A percentile compares a stretch with the other conserved stretches of the same genome.
These are phyloP conservation scores for Pseudocercospora musae DNA, from an alignment of 2,329 filamentous ascomycete species.

Conservation along the genomic window DNA sequence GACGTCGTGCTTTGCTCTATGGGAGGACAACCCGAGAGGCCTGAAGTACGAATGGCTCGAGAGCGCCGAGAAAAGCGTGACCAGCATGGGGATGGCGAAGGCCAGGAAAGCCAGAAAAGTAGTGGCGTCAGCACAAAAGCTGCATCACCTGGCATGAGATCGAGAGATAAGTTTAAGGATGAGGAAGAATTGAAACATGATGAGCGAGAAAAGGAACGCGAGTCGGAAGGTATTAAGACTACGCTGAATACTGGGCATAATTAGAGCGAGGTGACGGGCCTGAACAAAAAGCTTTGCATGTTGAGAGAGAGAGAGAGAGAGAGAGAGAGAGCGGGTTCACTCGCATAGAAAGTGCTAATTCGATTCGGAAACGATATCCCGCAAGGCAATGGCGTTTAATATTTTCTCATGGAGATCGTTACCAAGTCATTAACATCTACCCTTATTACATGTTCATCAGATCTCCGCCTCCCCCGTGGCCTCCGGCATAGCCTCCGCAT, in stretches of 20 bases:
- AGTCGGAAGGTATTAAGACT: slow-evolving; percentile 19
- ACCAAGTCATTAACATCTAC: background rate
- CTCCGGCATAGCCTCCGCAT: background rate
- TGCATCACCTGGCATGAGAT: slow-evolving; percentile 20
- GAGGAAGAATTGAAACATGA: slow-evolving; percentile 21
- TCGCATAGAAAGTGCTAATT: background rate
- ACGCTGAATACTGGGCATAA: slow-evolving; percentile 27
- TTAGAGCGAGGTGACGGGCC: background rate
- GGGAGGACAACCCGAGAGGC: slow-evolving; percentile 47
- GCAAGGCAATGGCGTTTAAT: background rate
- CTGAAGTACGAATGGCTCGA: slow-evolving; percentile 33
- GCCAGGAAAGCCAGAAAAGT: slow-evolving; percentile 23
- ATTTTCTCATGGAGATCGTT: background rate
- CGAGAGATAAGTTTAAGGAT: slow-evolving; percentile 26
- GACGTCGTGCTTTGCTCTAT: slow-evolving; percentile 54
- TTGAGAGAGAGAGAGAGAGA: too few species aligned
- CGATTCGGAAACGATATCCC: background rate
- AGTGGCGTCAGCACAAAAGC: slow-evolving; percentile 19
- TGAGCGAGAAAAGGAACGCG: slow-evolving; percentile 18
- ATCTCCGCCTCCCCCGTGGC: background rate
- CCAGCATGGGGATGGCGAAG: slow-evolving; percentile 26
- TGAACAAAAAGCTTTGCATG: background rate
- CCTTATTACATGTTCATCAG: background rate
- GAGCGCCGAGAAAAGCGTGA: slow-evolving; percentile 23
- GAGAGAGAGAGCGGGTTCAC: too few species aligned